Base-by-base conservation (phyloP, 306 rosid genomes). In the Glycine soja region DNA sequence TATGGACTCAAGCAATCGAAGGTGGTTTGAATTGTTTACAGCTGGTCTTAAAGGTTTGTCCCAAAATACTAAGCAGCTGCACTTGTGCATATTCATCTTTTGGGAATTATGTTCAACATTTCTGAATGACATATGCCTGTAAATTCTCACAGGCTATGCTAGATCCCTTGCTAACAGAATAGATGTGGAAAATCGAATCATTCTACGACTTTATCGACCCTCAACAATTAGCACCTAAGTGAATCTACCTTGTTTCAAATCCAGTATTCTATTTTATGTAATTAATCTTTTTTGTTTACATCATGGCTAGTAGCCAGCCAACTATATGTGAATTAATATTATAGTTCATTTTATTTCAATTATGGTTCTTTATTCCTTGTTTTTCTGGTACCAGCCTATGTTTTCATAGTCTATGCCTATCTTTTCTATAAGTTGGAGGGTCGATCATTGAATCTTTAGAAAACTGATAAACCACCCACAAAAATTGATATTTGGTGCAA, bases 11-110 rank as follows among this genome's bases (percentile, higher is more conserved):
- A n/a, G n/a, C 99, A 40, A 82, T 78, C 0, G 98, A 90, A 74
- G 96, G 92, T 66, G 98, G 99, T 64, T 81, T 95, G 89, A 88
- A 95, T 86, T 89, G 68, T 93, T 95, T 79, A 95, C 99, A 65
- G 97, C 97, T 53, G 97, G 97, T 76, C 94, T 95, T 79, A 97
- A 95, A 95, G 99, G 99, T 93, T 76, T 58, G 78, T 68, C 76
- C 13, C 59, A 64, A 52, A 85, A 78, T 54, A 78, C 61, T 24
- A 15, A 81, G 48, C 76, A 80, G 57, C 71, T 83, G 64, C 54
- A 48, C 72, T 70, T 53, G 16, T 64, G 34, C 15, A 50, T 81
- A 15, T 71, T 16, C 56, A 3, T 71, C 70, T 76, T 18, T 47
- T 58, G 2, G 40, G 40, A 32, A 45, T 70, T 63, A 66, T 74